These are phyloP conservation scores for Henckelia pumila DNA, from an alignment of 257 asterid species.

Conservation along the genomic window DNA sequence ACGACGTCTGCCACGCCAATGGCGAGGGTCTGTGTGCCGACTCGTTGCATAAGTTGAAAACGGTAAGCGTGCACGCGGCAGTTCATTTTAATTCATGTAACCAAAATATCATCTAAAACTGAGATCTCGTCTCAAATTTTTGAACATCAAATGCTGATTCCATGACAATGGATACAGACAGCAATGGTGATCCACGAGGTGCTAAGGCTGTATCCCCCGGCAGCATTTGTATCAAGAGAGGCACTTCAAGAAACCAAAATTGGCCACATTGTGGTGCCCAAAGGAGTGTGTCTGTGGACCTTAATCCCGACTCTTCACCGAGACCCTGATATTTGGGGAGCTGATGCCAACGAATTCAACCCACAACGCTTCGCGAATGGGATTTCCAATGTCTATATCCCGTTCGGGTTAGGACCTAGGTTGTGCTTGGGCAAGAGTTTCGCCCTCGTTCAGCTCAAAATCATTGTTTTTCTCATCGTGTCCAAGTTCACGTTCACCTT, in stretches of 20 bases:
- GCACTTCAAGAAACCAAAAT: slow-evolving; percentile 59
- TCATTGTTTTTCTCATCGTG: slow-evolving; percentile 46
- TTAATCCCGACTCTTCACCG: slow-evolving; percentile 78
- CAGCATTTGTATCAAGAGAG: slow-evolving; percentile 84
- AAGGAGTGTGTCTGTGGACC: slow-evolving; percentile 82
- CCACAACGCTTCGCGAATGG: slow-evolving; percentile 73
- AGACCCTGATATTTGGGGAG: slow-evolving; percentile 68
- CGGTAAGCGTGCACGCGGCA: slow-evolving; percentile 36
- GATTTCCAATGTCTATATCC: slow-evolving; percentile 60
- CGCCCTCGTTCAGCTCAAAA: slow-evolving; percentile 62
- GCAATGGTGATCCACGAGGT: slow-evolving; percentile 84
- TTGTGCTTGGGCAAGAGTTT: slow-evolving; percentile 70
- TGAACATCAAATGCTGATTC: no score
- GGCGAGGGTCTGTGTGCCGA: slow-evolving; percentile 41
- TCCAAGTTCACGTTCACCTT: slow-evolving; percentile 52
- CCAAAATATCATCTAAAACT: background rate
- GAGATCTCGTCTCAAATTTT: no score
- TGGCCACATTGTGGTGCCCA: slow-evolving; percentile 61
- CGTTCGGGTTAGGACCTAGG: slow-evolving; percentile 80
- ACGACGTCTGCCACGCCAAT: slow-evolving; percentile 30
- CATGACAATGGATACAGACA: slow-evolving; percentile 29
- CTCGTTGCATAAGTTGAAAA: slow-evolving; percentile 60
- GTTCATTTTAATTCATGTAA: no score
- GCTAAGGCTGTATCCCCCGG: slow-evolving; percentile 74
- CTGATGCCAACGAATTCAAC: slow-evolving; percentile 62